Evolutionary conservation across 352 stramenopile species (phyloP).

Genomic region (Pythium sukuiense): DNA sequence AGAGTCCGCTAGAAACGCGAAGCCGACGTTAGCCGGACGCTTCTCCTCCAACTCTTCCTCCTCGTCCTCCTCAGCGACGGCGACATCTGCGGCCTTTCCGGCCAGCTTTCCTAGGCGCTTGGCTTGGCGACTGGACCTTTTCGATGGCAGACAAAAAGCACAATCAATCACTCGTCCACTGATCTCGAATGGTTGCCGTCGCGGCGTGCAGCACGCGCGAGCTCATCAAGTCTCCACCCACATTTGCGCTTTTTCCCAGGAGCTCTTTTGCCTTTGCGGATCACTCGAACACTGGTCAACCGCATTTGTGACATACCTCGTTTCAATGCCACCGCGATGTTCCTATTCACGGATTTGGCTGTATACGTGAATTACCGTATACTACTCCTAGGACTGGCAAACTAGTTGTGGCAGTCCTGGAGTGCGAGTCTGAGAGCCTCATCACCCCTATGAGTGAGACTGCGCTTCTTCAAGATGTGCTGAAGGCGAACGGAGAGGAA

Average conservation of each 20-base stretch:
- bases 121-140: slow-evolving; percentile 78
- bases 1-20: slow-evolving; percentile 72
- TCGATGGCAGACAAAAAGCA: background rate
- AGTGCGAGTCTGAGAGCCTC: no score
- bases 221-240: slow-evolving; percentile 7
- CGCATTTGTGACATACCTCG: slow-evolving; percentile 6
- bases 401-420: no score
- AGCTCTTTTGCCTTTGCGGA: background rate
- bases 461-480: slow-evolving; percentile 10
- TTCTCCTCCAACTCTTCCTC: slow-evolving; percentile 58
- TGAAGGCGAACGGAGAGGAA: slow-evolving; percentile 29
- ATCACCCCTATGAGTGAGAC: slow-evolving; percentile 14
- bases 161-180: background rate
- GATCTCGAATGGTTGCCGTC: background rate
- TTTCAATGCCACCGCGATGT: background rate
- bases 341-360: slow-evolving; percentile 4
- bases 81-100: slow-evolving; percentile 30
- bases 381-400: background rate
- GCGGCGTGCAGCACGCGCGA: background rate
- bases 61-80: slow-evolving; percentile 34
- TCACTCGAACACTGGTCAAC: background rate
- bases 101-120: slow-evolving; percentile 61
- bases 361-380: slow-evolving; percentile 1
- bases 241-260: slow-evolving; percentile 9
- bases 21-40: slow-evolving; percentile 51